phyloP scores from a whole-genome alignment of 2,329 filamentous ascomycete species.

The Colletotrichum salicis region DNA sequence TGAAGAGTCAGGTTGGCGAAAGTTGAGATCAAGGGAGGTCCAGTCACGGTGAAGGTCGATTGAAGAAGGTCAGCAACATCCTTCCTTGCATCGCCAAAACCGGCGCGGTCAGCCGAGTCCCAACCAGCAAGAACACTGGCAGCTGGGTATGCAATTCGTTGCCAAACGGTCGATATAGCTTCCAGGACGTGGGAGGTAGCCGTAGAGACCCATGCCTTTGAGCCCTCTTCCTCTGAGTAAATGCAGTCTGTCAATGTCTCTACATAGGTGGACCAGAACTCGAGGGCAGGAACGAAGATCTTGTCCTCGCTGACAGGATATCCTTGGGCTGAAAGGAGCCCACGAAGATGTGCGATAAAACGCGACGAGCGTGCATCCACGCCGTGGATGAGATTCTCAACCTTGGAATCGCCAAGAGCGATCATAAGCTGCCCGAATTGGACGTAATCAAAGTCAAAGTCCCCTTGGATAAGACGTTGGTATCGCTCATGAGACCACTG shows the following conservation, averaged over 20 bases:
- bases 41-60: slow-evolving; percentile 73
- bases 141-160: slow-evolving; percentile 76
- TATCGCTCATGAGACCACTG: slow-evolving; percentile 69
- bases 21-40: slow-evolving; percentile 63
- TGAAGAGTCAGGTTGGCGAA: slow-evolving; percentile 67
- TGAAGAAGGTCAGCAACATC: slow-evolving; percentile 84
- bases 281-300: slow-evolving; percentile 77
- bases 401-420: slow-evolving; percentile 74
- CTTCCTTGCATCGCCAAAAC: slow-evolving; percentile 77
- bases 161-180: slow-evolving; percentile 73
- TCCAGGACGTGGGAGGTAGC: slow-evolving; percentile 70
- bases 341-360: slow-evolving; percentile 69
- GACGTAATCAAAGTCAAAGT: slow-evolving; percentile 72
- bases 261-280: slow-evolving; percentile 84
- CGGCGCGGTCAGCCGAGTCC: slow-evolving; percentile 75
- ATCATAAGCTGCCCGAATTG: slow-evolving; percentile 75
- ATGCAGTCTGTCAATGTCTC: slow-evolving; percentile 72
- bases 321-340: slow-evolving; percentile 73
- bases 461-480: slow-evolving; percentile 64
- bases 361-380: slow-evolving; percentile 60
- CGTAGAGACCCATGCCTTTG: slow-evolving; percentile 65
- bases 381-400: slow-evolving; percentile 67
- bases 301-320: slow-evolving; percentile 78
- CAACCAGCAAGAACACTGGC: slow-evolving; percentile 68
- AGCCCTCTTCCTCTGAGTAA: slow-evolving; percentile 59